Conservation (phyloP, 768 basidiomycete genomes). For the Tricholoma sp. region DNA sequence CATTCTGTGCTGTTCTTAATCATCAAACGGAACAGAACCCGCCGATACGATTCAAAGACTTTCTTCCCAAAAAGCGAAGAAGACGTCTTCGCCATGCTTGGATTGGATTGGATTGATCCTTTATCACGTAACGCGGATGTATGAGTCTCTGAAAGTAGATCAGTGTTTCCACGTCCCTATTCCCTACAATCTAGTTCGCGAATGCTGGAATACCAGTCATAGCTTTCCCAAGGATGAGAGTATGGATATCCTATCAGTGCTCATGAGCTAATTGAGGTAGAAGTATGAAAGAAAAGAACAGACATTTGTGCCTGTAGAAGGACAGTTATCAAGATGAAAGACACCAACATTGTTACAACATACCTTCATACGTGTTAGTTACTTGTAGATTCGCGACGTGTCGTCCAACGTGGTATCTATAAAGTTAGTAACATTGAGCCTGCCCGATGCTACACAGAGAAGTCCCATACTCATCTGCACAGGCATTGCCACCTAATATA, state of each 20-base stretch:
- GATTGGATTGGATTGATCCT: conserved; percentile 68
- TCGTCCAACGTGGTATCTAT: conserved; percentile 87
- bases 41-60: conserved; percentile 56
- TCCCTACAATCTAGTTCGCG: conserved; percentile 34
- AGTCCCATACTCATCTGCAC: conserved; percentile 76
- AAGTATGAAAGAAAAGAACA: conserved; percentile 18
- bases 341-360: conserved; percentile 9
- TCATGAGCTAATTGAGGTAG: neutral
- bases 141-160: conserved; percentile 20
- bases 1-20: neutral
- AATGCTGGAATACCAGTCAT: conserved; percentile 90
- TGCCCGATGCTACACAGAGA: neutral
- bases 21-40: conserved; percentile 36
- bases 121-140: conserved; percentile 66
- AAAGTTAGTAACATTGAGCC: neutral
- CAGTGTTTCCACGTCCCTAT: neutral
- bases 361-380: conserved; percentile 94
- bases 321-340: neutral
- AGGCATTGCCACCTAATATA: conserved; percentile 92
- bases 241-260: conserved; percentile 68
- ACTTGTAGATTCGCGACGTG: conserved; percentile 95
- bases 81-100: conserved; percentile 69
- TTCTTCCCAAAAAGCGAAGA: conserved; percentile 61
- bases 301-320: conserved; percentile 52
- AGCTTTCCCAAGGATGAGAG: conserved; percentile 91